Percentiles rank a stretch among this genome's conserved stretches.
These are phyloP conservation scores for Rhododendron griersonianum DNA, from an alignment of 148 eudicot genomes.

Conservation along the genomic window DNA sequence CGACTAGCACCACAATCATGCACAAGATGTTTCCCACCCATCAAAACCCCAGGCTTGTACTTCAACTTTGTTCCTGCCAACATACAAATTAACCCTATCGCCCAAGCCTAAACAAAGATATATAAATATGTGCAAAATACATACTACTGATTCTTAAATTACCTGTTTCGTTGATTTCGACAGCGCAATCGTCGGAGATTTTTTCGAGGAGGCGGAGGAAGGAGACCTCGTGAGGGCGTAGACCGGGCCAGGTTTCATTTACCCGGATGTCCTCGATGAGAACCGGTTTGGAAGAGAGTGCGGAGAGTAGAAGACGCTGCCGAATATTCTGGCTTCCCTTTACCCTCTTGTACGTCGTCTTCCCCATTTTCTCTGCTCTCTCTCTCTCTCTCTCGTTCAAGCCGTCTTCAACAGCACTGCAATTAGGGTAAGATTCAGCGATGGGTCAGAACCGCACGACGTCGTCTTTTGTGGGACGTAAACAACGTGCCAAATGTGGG, in stretches of 20 bases:
- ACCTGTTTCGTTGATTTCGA: conserved; percentile 91
- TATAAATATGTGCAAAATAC: too few relatives aligned
- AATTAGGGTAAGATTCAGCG: neutral
- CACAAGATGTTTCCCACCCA: conserved; percentile 64
- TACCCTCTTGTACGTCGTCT: conserved; percentile 43
- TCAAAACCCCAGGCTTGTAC: conserved; percentile 81
- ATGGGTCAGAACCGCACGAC: neutral
- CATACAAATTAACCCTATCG: neutral
- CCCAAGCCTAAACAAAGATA: neutral
- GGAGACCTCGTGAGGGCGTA: conserved; percentile 64
- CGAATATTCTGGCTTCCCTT: conserved; percentile 71
- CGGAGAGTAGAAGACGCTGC: conserved; percentile 55
- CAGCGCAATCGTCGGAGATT: conserved; percentile 56
- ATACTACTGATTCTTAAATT: neutral
- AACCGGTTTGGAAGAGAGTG: conserved; percentile 70
- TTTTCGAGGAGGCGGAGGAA: conserved; percentile 75
- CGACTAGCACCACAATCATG: conserved; percentile 81
- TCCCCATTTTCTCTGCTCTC: conserved; percentile 37
- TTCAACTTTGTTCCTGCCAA: conserved; percentile 75
- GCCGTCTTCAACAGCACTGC: neutral
- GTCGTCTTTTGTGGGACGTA: too few relatives aligned
- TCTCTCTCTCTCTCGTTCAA: neutral
- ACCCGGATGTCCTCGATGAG: conserved; percentile 70
- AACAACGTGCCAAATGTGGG: too few relatives aligned
- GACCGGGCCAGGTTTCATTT: conserved; percentile 64